These are phyloP conservation scores for Russula dissimulans DNA, from an alignment of 768 basidiomycete genomes.

Conservation along the genomic window DNA sequence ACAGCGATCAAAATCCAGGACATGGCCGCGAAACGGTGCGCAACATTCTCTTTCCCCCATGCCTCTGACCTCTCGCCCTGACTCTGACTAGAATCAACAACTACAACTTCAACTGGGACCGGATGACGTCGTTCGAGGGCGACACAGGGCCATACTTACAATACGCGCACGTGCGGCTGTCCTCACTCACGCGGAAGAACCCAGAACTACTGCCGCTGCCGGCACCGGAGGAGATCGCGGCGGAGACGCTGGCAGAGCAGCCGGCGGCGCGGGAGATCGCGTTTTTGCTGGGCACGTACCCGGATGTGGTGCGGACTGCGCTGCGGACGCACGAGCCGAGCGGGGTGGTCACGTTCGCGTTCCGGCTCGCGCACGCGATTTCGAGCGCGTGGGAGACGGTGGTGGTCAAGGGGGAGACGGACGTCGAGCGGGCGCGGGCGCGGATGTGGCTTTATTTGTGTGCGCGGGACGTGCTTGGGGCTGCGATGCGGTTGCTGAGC, in stretches of 20 bases:
- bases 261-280: slow-evolving; percentile 74
- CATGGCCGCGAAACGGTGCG: slow-evolving; percentile 86
- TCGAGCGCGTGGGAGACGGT: slow-evolving; percentile 89
- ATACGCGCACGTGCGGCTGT: slow-evolving; percentile 90
- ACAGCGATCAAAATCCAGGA: slow-evolving; percentile 97
- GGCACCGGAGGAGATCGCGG: slow-evolving; percentile 55
- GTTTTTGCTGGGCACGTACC: slow-evolving; percentile 83
- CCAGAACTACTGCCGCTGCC: slow-evolving; percentile 77
- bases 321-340: slow-evolving; percentile 82
- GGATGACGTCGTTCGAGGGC: slow-evolving; percentile 93
- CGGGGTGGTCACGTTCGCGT: slow-evolving; percentile 84
- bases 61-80: background rate
- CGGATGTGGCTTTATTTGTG: slow-evolving; percentile 83
- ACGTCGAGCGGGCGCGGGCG: slow-evolving; percentile 69
- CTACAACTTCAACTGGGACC: slow-evolving; percentile 90
- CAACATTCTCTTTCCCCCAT: background rate
- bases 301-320: slow-evolving; percentile 82
- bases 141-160: slow-evolving; percentile 95
- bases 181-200: slow-evolving; percentile 88
- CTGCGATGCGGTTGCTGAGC: slow-evolving; percentile 80
- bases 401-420: slow-evolving; percentile 74
- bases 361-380: slow-evolving; percentile 80
- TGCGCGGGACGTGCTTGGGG: slow-evolving; percentile 83
- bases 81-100: slow-evolving; percentile 69
- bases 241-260: slow-evolving; percentile 55